phyloP scores from a whole-genome alignment of 2,329 filamentous ascomycete genomes.

The Colletotrichum cereale region DNA sequence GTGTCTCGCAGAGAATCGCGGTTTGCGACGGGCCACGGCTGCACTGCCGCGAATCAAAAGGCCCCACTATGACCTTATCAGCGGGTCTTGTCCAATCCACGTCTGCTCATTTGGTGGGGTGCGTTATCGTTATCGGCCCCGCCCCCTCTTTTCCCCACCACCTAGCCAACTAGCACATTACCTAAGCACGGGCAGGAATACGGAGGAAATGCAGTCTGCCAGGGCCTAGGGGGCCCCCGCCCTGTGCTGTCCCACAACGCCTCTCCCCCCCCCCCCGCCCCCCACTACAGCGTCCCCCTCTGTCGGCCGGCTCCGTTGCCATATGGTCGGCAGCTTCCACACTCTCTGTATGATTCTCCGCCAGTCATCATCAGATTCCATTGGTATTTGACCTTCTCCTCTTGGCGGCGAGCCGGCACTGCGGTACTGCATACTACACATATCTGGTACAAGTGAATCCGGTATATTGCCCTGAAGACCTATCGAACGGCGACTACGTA shows the following conservation, averaged over 20 bases:
- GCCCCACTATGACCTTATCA: constrained; percentile 34
- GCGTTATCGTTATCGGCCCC: constrained; percentile 34
- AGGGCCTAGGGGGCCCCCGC: constrained; percentile 1
- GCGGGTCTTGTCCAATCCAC: constrained; percentile 5
- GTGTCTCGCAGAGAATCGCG: background rate
- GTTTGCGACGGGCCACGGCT: background rate
- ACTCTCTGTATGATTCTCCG: background rate
- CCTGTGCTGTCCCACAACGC: constrained; percentile 28
- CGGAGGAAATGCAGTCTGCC: background rate
- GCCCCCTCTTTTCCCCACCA: constrained; percentile 12
- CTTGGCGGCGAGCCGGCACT: background rate
- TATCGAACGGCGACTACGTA: background rate
- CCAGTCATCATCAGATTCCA: background rate
- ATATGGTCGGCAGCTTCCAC: constrained; percentile 34
- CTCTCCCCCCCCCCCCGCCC: constrained; percentile 7
- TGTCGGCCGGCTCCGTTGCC: constrained; percentile 38
- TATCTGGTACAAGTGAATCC: background rate
- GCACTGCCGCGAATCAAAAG: constrained; percentile 24
- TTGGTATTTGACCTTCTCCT: background rate
- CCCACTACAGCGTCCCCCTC: constrained; percentile 16
- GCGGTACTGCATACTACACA: background rate
- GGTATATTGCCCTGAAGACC: background rate
- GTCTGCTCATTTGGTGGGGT: constrained; percentile 25
- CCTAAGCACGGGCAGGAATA: background rate
- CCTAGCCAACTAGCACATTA: background rate